Conservation (phyloP, 208 protist genomes). For the Porcisia hertigi region DNA sequence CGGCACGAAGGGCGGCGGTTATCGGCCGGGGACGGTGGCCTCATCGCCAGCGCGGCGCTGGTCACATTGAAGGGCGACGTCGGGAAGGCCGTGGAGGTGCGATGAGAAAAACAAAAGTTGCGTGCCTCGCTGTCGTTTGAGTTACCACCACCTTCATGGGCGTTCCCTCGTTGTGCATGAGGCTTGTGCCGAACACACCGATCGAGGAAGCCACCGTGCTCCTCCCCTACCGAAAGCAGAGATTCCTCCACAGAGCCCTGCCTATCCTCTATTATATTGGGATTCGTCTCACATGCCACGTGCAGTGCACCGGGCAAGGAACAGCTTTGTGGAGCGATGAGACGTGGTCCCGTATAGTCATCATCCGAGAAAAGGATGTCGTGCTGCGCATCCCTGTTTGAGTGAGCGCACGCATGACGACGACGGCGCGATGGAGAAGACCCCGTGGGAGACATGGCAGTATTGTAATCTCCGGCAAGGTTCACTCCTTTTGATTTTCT, state of each 20-base stretch:
- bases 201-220: conserved; percentile 8
- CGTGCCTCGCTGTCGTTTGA: neutral
- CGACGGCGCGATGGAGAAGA: neutral
- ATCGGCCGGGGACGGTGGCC: neutral
- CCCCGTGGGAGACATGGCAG: neutral
- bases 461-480: neutral
- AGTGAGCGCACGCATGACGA: neutral
- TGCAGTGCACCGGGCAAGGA: neutral
- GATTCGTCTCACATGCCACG: neutral
- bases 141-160: too few relatives aligned
- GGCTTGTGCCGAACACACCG: conserved; percentile 4
- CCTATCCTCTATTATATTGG: neutral
- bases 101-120: neutral
- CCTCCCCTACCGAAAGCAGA: conserved; percentile 10
- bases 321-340: neutral
- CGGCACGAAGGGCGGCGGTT: neutral
- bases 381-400: neutral
- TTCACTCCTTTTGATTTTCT: neutral
- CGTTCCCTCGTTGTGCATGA: conserved; percentile 1
- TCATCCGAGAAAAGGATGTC: neutral
- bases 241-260: neutral
- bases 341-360: neutral
- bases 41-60: neutral
- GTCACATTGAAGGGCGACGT: neutral
- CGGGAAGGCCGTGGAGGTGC: neutral